Evolutionary conservation across 768 basidiomycete species (phyloP), one percentile per base, ranked within the genome.

Genomic region (Daedaleopsis sinensis): DNA sequence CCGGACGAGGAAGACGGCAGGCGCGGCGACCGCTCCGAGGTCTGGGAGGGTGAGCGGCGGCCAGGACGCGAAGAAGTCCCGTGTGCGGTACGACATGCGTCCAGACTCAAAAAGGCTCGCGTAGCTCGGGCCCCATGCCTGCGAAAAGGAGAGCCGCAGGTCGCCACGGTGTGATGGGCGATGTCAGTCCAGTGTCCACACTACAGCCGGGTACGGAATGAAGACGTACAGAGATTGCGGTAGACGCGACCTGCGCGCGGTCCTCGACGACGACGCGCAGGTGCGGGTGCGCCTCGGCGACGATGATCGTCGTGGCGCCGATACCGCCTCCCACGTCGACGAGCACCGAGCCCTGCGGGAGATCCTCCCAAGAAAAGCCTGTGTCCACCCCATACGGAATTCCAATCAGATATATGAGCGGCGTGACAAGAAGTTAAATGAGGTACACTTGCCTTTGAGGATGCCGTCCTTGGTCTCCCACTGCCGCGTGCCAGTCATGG

Each of bases 401-500:
- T 43, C 7, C 42, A 8, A 16, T 52, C 49, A 38, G 27, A 9
- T 15, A 5, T 2, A 6, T 36, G 10, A 18, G 11, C 6, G 18
- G 13, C 10, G n/a, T 48, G 3, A 27, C 32, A 8, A 36, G 6
- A 19, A 36, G 4, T n/a, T 19, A 47, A 8, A 42, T 15, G 1
- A 21, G 4, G 3, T 12, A 3, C 23, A 32, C 42, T n/a, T 13
- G 54, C 59, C 58, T 5, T 39, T 24, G 3, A 59, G 51, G 16
- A 59, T 60, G 27, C 51, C 79, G 71, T 86, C 88, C 86, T 88
- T 89, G 2, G 69, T 60, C 74, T 88, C 90, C 89, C 90, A 91
- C 8, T 82, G 83, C 32, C 79, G 81, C 11, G 89, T 88, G 24
- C 87, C 89, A 6, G 79, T 80, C 90, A 93, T 93, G 6, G 90